A percentile compares a stretch with the other conserved stretches of the same genome.
Evolutionary conservation across 495 filamentous ascomycete genomes (phyloP).

Genomic region (Gamarada debralockiae): DNA sequence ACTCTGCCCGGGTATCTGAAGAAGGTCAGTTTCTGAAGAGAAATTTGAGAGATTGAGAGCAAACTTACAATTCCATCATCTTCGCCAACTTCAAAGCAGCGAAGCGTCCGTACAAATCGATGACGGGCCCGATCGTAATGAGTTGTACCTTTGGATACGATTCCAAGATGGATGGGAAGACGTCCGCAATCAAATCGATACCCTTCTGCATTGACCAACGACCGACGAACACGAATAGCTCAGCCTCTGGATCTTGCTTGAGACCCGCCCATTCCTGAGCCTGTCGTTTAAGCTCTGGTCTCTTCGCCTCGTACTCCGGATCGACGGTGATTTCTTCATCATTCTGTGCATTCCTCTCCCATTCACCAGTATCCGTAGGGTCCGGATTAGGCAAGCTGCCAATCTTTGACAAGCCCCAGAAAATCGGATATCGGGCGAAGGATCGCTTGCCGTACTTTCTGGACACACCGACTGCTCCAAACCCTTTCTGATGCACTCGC

Average conservation of each 20-base stretch:
- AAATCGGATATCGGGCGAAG: conserved; percentile 72
- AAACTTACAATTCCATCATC: too few relatives aligned
- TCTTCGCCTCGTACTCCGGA: conserved; percentile 48
- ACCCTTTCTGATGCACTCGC: conserved; percentile 70
- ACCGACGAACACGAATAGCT: conserved; percentile 75
- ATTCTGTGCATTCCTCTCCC: conserved; percentile 42
- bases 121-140: conserved; percentile 68
- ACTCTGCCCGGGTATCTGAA: conserved; percentile 64
- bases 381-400: conserved; percentile 73
- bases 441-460: conserved; percentile 74
- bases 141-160: conserved; percentile 62
- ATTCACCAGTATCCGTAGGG: conserved; percentile 68
- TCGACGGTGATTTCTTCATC: conserved; percentile 48
- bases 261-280: conserved; percentile 77
- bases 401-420: conserved; percentile 70
- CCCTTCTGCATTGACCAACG: conserved; percentile 80
- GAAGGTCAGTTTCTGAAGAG: too few relatives aligned
- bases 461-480: conserved; percentile 71
- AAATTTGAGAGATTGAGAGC: too few relatives aligned
- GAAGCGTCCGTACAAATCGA: conserved; percentile 77
- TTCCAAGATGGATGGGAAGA: conserved; percentile 70
- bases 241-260: conserved; percentile 49
- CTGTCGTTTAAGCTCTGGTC: conserved; percentile 57
- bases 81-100: conserved; percentile 65
- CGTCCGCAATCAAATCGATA: conserved; percentile 73